Evolutionary conservation across 768 basidiomycete genomes (phyloP).

Genomic region (Serendipita sp.): DNA sequence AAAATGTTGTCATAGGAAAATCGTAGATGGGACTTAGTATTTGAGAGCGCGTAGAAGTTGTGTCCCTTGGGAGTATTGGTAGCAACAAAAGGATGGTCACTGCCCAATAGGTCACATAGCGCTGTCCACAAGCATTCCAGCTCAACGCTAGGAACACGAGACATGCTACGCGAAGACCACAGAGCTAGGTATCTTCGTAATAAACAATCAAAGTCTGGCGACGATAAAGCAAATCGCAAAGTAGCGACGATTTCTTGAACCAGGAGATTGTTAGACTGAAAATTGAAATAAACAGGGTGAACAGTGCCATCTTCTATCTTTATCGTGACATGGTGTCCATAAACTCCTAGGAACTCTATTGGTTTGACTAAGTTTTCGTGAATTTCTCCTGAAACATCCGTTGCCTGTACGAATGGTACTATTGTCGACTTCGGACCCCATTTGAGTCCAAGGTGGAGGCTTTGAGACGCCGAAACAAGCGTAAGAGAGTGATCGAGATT

Average conservation of each 20-base stretch:
- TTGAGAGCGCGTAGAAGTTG: constrained; percentile 35
- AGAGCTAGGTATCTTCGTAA: not conserved
- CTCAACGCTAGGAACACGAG: not conserved
- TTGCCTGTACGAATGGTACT: constrained; percentile 12
- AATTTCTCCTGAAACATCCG: not conserved
- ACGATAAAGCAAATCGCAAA: constrained; percentile 3
- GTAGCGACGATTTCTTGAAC: not conserved
- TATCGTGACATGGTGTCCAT: not conserved
- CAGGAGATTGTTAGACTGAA: constrained; percentile 1
- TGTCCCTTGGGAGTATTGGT: not conserved
- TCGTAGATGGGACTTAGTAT: constrained; percentile 27
- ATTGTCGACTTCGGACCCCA: no score
- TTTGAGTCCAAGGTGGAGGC: constrained; percentile 9
- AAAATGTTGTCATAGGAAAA: constrained; percentile 48
- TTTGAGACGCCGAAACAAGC: constrained; percentile 29
- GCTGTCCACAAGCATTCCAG: not conserved
- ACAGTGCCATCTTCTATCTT: not conserved
- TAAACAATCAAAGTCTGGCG: not conserved
- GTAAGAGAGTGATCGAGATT: constrained; percentile 36
- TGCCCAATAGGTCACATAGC: not conserved
- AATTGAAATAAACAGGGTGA: not conserved
- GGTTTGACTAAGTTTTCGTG: not conserved
- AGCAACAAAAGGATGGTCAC: not conserved
- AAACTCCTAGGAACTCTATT: not conserved
- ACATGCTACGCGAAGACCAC: not conserved